phyloP scores from a whole-genome alignment of 495 filamentous ascomycete species.

The Copromyces sp. region DNA sequence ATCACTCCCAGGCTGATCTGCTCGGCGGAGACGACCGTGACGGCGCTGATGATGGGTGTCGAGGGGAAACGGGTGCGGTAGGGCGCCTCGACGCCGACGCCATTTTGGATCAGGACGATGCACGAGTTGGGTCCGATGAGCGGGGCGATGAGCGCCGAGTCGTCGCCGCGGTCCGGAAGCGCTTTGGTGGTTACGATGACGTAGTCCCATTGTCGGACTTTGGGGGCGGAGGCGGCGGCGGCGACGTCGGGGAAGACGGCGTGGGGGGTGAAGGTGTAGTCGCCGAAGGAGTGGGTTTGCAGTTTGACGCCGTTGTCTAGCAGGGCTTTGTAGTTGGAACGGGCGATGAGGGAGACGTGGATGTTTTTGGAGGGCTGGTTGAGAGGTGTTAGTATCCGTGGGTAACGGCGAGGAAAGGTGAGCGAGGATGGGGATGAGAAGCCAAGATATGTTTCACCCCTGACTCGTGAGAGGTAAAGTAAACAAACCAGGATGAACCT shows the following conservation, averaged over 20 bases:
- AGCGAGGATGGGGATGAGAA: background rate
- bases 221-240: slow-evolving; percentile 20
- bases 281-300: slow-evolving; percentile 42
- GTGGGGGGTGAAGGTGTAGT: slow-evolving; percentile 42
- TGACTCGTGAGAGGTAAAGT: background rate
- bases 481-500: slow-evolving; percentile 6
- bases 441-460: background rate
- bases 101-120: slow-evolving; percentile 62
- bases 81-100: slow-evolving; percentile 56
- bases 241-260: slow-evolving; percentile 36
- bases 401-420: background rate
- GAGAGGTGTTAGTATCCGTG: background rate
- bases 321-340: slow-evolving; percentile 46
- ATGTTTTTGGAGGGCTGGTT: slow-evolving; percentile 30
- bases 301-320: slow-evolving; percentile 35
- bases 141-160: slow-evolving; percentile 36
- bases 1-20: slow-evolving; percentile 41
- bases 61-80: slow-evolving; percentile 47
- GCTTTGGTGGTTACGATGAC: slow-evolving; percentile 52
- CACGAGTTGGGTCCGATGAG: slow-evolving; percentile 38
- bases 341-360: slow-evolving; percentile 39
- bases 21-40: slow-evolving; percentile 46
- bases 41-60: slow-evolving; percentile 48
- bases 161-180: slow-evolving; percentile 40
- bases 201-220: slow-evolving; percentile 39